Base-by-base conservation (phyloP, 805 yeast species). In the Saturnispora sekii region DNA sequence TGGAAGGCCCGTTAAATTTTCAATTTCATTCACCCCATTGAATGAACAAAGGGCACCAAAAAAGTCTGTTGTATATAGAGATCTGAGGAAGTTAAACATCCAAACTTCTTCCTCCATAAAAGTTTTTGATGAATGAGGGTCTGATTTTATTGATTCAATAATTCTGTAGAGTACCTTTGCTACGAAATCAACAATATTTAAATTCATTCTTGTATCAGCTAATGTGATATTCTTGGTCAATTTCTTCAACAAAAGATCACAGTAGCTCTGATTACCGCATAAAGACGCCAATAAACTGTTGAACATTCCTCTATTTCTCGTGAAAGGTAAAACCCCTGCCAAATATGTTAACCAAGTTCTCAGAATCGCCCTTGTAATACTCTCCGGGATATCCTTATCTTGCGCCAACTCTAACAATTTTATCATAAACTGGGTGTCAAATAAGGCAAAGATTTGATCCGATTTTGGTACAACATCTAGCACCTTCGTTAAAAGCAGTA, bases 401-500 rank as follows among this genome's bases (percentile, higher is more conserved):
- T 59, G 41, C 3, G 56, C 57, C 30, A 54, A 51, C 17, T 48
- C 54, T 26, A 60, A 51, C 17, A 61, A 36, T 6, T 48, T 39
- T 14, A 50, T 44, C 38, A 61, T 59, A 7, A 62, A 41, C 15
- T 45, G 41, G 2, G 48, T 18, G 46, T 61, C 65, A 32, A 62
- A 50, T 5, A 48, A 33, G 2, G 40, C 16, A 35, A 50, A 50
- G 30, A 62, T 43, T 2, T 17, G 32, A 39, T 59, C 61, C 1
- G 62, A 57, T 35, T 52, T 53, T 4, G 76, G 73, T 6, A 72
- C 68, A 17, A 64, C 60, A 36, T 75, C 79, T 37, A 77, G 58
- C 26, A 74, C 62, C 50, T 70, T 74, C 30, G 80, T 74, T 29
- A 79, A 59, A 4, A 77, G 76, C 1, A 73, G 72, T 9, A 78